A percentile compares a stretch with the other conserved stretches of the same genome.
Evolutionary conservation across 495 filamentous ascomycete species (phyloP).

Genomic region (Rhizodiscina lignyota): DNA sequence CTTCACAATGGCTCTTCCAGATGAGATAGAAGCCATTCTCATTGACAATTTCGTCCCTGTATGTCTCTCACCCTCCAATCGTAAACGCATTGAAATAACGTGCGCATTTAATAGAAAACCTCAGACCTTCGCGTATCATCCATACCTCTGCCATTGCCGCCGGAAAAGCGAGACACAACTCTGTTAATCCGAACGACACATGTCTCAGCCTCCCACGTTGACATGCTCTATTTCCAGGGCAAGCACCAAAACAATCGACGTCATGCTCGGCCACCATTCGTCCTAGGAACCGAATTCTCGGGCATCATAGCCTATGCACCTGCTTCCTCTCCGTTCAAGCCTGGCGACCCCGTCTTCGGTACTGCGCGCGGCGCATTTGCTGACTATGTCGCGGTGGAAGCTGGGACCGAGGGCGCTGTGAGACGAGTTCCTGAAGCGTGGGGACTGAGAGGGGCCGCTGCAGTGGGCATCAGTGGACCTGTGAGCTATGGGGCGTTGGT

Average conservation of each 20-base stretch:
- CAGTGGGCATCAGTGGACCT: conserved; percentile 7
- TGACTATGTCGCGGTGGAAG: conserved; percentile 7
- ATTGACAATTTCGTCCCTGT: no score
- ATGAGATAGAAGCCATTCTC: no score
- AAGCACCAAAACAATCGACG: conserved; percentile 24
- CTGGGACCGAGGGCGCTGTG: conserved; percentile 2
- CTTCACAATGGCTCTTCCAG: no score
- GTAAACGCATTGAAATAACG: no score
- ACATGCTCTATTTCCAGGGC: conserved; percentile 17
- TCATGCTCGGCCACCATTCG: conserved; percentile 21
- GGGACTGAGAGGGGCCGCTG: conserved; percentile 8
- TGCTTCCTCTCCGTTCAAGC: conserved; percentile 5
- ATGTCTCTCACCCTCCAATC: no score
- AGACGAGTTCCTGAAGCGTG: conserved; percentile 7
- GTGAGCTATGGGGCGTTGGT: background rate
- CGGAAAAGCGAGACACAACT: no score
- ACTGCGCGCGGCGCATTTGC: conserved; percentile 8
- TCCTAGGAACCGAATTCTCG: conserved; percentile 17
- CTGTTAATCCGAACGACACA: conserved; percentile 11
- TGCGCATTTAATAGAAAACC: no score
- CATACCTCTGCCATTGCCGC: no score
- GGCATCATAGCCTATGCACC: conserved; percentile 10
- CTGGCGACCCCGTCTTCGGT: conserved; percentile 15
- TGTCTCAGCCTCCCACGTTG: conserved; percentile 9
- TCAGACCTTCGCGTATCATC: no score